Evolutionary conservation across 2,329 filamentous ascomycete species (phyloP).

Genomic region (Zymoseptoria passerinii): DNA sequence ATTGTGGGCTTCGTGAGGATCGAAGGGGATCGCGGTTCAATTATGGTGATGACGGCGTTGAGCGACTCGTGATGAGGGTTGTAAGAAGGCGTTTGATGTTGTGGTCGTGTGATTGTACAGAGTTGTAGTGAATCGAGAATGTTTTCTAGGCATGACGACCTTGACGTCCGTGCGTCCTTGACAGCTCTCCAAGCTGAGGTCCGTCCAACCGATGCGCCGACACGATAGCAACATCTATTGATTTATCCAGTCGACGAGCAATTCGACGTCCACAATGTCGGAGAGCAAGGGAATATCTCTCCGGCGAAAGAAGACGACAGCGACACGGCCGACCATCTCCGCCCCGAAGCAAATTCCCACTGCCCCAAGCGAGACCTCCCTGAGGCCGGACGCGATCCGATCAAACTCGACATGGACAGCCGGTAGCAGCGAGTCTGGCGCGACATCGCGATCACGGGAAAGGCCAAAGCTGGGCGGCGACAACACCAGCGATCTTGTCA

Average conservation of each 20-base stretch:
- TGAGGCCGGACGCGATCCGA: constrained; percentile 11
- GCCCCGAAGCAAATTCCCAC: constrained; percentile 47
- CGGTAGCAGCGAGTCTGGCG: constrained; percentile 6
- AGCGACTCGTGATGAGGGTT: neutral
- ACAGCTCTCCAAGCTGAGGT: neutral
- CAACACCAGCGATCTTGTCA: constrained; percentile 73
- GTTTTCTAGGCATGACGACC: no score
- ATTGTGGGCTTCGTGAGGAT: constrained; percentile 16
- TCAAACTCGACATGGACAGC: constrained; percentile 17
- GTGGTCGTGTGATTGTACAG: neutral
- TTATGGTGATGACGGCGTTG: neutral
- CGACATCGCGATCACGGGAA: constrained; percentile 27
- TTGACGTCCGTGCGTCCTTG: neutral
- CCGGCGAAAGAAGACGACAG: constrained; percentile 50
- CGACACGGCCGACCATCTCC: constrained; percentile 49
- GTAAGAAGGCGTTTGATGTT: no score
- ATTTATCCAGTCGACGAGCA: neutral
- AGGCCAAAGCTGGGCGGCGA: constrained; percentile 38
- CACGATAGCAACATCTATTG: neutral
- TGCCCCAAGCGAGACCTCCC: constrained; percentile 5
- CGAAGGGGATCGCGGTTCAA: neutral
- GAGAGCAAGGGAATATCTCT: constrained; percentile 51
- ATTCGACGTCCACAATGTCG: constrained; percentile 30
- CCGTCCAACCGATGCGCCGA: neutral
- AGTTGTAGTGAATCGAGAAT: neutral